Percentiles rank a stretch among this genome's conserved stretches.
These are phyloP conservation scores for Solanum stenotomum DNA, from an alignment of 257 asterid species.

Conservation along the genomic window DNA sequence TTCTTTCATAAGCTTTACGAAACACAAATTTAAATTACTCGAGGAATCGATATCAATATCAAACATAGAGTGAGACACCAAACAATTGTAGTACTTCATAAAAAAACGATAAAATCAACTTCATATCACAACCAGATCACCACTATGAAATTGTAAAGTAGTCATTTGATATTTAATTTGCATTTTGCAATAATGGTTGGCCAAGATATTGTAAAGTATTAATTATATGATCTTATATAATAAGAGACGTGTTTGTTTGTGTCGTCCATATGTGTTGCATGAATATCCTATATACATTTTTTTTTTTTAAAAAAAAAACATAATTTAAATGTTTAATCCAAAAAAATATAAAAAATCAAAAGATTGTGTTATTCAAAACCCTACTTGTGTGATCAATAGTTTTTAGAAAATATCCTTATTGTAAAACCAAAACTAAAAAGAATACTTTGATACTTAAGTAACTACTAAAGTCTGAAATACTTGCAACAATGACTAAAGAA, in stretches of 20 bases:
- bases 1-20: neutral
- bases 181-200: neutral
- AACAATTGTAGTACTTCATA: neutral
- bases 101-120: too few relatives aligned
- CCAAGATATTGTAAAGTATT: neutral
- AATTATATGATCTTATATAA: neutral
- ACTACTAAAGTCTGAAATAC: neutral
- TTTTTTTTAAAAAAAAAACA: too few relatives aligned
- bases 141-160: neutral
- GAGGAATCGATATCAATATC: too few relatives aligned
- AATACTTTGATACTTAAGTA: neutral
- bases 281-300: neutral
- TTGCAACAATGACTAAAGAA: neutral
- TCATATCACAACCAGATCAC: neutral
- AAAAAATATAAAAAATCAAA: too few relatives aligned
- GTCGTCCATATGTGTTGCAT: neutral
- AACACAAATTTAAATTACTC: neutral
- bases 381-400: neutral
- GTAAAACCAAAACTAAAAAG: too few relatives aligned
- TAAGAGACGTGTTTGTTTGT: neutral
- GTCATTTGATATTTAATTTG: neutral
- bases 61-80: neutral
- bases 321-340: neutral
- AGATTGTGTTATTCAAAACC: neutral
- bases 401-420: neutral